Percentiles rank a stretch among this genome's conserved stretches.
These are phyloP conservation scores for Filobasidium wieringae DNA, from an alignment of 768 basidiomycete species.

Conservation along the genomic window DNA sequence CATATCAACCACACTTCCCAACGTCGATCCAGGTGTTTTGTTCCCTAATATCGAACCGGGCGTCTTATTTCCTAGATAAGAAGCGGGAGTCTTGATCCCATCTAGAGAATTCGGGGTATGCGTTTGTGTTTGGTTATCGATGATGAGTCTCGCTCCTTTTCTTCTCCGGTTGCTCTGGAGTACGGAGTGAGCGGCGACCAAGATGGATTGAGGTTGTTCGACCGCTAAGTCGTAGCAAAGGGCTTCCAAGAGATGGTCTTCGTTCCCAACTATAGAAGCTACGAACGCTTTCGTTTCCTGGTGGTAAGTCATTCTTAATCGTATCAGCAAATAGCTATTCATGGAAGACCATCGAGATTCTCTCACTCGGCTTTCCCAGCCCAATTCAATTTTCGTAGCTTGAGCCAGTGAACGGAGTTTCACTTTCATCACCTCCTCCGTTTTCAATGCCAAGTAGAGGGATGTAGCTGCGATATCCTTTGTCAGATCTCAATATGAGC, in stretches of 20 bases:
- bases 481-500: background rate
- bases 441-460: constrained; percentile 5
- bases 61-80: background rate
- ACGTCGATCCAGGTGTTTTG: background rate
- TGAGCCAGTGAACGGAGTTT: background rate
- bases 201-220: constrained; percentile 2
- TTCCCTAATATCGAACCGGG: background rate
- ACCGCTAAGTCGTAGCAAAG: constrained; percentile 5
- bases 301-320: background rate
- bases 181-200: background rate
- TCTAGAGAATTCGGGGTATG: background rate
- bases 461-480: constrained; percentile 4
- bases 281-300: background rate
- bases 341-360: too few relatives aligned
- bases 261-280: background rate
- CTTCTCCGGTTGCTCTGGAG: background rate
- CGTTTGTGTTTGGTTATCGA: background rate
- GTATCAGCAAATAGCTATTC: background rate
- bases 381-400: background rate
- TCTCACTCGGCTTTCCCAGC: background rate
- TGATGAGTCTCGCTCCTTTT: background rate
- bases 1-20: background rate
- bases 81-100: background rate
- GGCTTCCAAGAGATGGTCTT: constrained; percentile 3
- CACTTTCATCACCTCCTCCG: background rate